Evolutionary conservation across 2,329 filamentous ascomycete genomes (phyloP).

Genomic region (Pestalotiopsis fici): DNA sequence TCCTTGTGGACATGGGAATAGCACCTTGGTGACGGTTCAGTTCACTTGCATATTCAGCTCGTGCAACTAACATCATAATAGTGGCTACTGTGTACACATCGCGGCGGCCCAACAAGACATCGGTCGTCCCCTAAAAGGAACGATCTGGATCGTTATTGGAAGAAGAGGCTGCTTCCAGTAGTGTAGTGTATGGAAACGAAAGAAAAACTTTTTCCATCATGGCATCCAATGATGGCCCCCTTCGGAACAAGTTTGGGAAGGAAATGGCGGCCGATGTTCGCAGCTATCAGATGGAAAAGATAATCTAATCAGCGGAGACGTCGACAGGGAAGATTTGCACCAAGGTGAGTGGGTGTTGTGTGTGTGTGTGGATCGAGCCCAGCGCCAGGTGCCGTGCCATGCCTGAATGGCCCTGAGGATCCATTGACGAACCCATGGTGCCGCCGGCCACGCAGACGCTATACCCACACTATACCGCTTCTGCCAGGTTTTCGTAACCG

Average conservation of each 20-base stretch:
- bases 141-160: no score
- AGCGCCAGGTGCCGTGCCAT: neutral
- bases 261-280: neutral
- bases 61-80: neutral
- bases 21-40: neutral
- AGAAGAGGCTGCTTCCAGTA: no score
- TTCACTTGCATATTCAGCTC: neutral
- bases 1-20: neutral
- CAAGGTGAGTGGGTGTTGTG: no score
- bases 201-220: neutral
- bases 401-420: neutral
- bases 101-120: neutral
- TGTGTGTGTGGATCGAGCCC: neutral
- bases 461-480: neutral
- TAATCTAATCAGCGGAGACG: slow-evolving; percentile 6
- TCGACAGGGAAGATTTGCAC: neutral
- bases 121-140: neutral
- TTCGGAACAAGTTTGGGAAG: neutral
- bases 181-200: neutral
- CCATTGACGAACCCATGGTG: neutral
- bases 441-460: slow-evolving; percentile 1
- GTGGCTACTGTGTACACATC: neutral
- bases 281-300: slow-evolving; percentile 7
- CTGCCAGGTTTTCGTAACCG: neutral
- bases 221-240: no score